These are phyloP conservation scores for Cryptococcus amylolentus DNA, from an alignment of 1,284 basidiomycete species.

Conservation along the genomic window DNA sequence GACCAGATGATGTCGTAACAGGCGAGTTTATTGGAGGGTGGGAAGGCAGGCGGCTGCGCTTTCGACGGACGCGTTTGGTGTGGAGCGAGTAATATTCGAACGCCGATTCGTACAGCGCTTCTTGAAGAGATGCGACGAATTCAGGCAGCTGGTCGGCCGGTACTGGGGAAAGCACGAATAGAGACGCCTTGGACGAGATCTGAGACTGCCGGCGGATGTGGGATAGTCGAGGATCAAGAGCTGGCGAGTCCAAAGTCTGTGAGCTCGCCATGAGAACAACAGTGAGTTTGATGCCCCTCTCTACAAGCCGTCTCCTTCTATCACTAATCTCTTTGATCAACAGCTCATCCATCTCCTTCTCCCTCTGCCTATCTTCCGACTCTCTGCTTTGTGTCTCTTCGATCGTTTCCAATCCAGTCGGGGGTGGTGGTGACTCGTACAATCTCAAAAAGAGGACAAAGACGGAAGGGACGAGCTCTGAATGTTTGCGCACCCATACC, in stretches of 20 bases:
- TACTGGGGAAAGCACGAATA: slow-evolving; percentile 93
- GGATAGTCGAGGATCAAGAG: slow-evolving; percentile 76
- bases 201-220: slow-evolving; percentile 80
- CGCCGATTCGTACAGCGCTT: slow-evolving; percentile 80
- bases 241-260: slow-evolving; percentile 75
- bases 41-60: slow-evolving; percentile 68
- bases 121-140: slow-evolving; percentile 76
- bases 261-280: slow-evolving; percentile 89
- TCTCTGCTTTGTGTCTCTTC: slow-evolving; percentile 18
- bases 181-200: slow-evolving; percentile 81
- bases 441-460: slow-evolving; percentile 86
- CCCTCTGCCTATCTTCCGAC: slow-evolving; percentile 55
- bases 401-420: slow-evolving; percentile 7
- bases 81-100: slow-evolving; percentile 90
- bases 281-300: slow-evolving; percentile 87
- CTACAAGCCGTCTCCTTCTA: slow-evolving; percentile 71
- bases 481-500: slow-evolving; percentile 95
- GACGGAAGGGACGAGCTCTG: slow-evolving; percentile 81
- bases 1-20: slow-evolving; percentile 35
- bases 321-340: slow-evolving; percentile 72
- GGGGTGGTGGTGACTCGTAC: slow-evolving; percentile 57
- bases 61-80: slow-evolving; percentile 82
- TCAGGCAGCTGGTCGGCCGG: slow-evolving; percentile 73
- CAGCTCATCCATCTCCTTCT: slow-evolving; percentile 67
- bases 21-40: slow-evolving; percentile 54